Base-by-base conservation (phyloP, 257 asterid genomes). In the Solanum pinnatisectum region DNA sequence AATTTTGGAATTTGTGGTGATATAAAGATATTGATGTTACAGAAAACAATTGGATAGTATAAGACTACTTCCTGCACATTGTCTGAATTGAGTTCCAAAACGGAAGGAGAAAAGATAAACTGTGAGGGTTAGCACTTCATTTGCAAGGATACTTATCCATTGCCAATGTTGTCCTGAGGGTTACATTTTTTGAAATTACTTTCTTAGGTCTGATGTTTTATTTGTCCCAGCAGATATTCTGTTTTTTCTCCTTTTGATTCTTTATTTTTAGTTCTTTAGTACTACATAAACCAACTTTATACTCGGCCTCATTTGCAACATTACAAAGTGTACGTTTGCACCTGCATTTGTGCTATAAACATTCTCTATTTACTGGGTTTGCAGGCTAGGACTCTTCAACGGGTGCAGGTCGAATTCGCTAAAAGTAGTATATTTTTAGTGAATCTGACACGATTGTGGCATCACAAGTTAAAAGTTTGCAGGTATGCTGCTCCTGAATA, bases 401-500 rank as follows among this genome's bases (percentile, higher is more conserved):
- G 46, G 46, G 46, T 42, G 46, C 5, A 1, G 3, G 46, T 8
- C 4, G 4, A 10, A 10, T 42, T 42, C 14, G 14, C 46, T 42
- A 10, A 42, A 42, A 42, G 46, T 42, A 42, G 46, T 42, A 14
- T 42, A 42, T 42, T 42, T 10, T 42, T 42, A 42, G 46, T 42
- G 46, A 42, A 42, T 42, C 46, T 10, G 14, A 42, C 14, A 42
- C 46, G 14, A 4, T 42, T 42, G 46, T 42, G 46, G 46, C 46
- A 42, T 42, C 46, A 42, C 14, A 42, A 42, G 46, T 42, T 42
- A 42, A 42, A 42, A 42, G 39, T 60, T 73, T 88, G 87, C 91
- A 96, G 98, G 92, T 96, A 97, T 27, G 99, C 95, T 67, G 99
- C 99, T 84, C 98, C 98, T 86, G 98, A 97, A 93, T 96, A 97